These are phyloP conservation scores for Colletotrichum cuscutae DNA, from an alignment of 2,329 filamentous ascomycete species.

Conservation along the genomic window DNA sequence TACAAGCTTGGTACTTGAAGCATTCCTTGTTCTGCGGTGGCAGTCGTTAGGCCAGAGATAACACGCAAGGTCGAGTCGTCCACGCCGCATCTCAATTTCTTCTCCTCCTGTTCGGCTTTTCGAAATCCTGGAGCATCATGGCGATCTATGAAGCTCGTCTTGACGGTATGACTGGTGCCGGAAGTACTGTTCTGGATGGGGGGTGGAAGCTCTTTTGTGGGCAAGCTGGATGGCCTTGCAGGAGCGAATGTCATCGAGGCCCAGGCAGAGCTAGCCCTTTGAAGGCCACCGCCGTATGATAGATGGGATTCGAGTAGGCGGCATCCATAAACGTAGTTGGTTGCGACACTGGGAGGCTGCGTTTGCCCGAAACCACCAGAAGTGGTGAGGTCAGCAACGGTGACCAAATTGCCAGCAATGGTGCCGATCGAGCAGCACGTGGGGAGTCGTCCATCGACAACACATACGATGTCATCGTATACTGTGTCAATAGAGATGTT, in stretches of 20 bases:
- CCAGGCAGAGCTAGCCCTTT: slow-evolving; percentile 1
- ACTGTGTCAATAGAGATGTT: slow-evolving; percentile 6
- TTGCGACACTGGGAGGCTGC: not conserved
- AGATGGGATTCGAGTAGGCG: not conserved
- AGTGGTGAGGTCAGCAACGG: not conserved
- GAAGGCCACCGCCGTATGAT: slow-evolving; percentile 4
- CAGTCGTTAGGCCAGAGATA: not conserved
- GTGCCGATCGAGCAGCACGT: slow-evolving; percentile 9
- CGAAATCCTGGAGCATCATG: not conserved
- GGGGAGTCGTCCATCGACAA: not conserved
- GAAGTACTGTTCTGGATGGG: not conserved
- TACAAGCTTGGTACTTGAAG: not conserved
- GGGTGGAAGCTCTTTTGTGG: too few relatives aligned
- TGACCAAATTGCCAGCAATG: slow-evolving; percentile 16
- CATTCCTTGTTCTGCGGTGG: not conserved
- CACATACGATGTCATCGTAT: slow-evolving; percentile 21
- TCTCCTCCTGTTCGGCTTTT: not conserved
- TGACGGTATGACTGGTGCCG: not conserved
- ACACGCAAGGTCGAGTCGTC: not conserved
- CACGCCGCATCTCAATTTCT: not conserved
- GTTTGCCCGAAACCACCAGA: not conserved
- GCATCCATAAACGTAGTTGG: not conserved
- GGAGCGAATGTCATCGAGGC: slow-evolving; percentile 4
- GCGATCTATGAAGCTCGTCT: not conserved
- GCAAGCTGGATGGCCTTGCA: not conserved